Conservation (phyloP, 805 yeast species). For the Ogataea salicorniae region DNA sequence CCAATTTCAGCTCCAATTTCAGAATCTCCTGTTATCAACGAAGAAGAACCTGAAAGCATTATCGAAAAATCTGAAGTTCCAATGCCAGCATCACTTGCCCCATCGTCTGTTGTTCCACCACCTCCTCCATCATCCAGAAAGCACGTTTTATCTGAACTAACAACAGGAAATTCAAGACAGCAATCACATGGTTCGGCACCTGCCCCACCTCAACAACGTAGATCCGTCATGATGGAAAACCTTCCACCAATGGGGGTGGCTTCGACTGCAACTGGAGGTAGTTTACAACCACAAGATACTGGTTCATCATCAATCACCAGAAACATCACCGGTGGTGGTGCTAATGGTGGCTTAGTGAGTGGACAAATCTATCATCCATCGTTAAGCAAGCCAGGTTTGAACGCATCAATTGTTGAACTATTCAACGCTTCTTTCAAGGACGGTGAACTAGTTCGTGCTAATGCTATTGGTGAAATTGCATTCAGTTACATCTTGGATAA, state of each 20-base stretch:
- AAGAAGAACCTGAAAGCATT: background rate
- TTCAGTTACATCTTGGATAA: slow-evolving; percentile 51
- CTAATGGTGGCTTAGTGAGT: slow-evolving; percentile 27
- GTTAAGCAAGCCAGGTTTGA: slow-evolving; percentile 57
- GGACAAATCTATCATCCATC: slow-evolving; percentile 47
- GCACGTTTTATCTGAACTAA: slow-evolving; percentile 19
- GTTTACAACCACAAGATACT: slow-evolving; percentile 38
- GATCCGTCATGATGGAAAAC: slow-evolving; percentile 14
- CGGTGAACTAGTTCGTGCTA: slow-evolving; percentile 55
- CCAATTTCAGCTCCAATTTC: slow-evolving; percentile 7
- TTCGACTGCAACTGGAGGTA: background rate
- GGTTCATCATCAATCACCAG: slow-evolving; percentile 35
- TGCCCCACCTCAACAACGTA: slow-evolving; percentile 31
- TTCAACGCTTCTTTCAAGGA: slow-evolving; percentile 69
- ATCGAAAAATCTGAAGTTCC: slow-evolving; percentile 5
- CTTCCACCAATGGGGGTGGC: background rate
- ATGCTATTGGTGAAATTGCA: slow-evolving; percentile 82
- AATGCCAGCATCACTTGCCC: slow-evolving; percentile 4
- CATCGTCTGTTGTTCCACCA: slow-evolving; percentile 20
- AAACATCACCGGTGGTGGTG: slow-evolving; percentile 24
- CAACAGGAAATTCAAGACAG: slow-evolving; percentile 10
- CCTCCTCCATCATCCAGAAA: slow-evolving; percentile 33
- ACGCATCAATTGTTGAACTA: slow-evolving; percentile 82
- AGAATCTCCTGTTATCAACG: slow-evolving; percentile 5
- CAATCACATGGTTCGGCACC: slow-evolving; percentile 27